Evolutionary conservation across 768 basidiomycete species (phyloP).

Genomic region (Mycena leptocephala): DNA sequence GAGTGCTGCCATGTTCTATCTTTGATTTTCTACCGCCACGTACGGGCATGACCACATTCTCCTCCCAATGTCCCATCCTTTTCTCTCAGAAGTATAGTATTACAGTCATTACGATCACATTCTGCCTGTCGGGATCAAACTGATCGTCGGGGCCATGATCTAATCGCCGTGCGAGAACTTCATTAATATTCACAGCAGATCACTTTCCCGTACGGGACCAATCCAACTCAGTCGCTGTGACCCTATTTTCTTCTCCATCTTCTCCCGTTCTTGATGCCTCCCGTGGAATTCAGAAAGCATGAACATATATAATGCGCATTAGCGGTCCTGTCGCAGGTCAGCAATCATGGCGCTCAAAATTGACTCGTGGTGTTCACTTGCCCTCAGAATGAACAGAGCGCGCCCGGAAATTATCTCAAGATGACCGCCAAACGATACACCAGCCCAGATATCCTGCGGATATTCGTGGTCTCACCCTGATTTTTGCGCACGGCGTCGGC

Average conservation of each 20-base stretch:
- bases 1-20: no score
- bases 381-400: constrained; percentile 5
- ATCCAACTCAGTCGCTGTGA: not conserved
- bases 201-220: not conserved
- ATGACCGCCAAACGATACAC: constrained; percentile 23
- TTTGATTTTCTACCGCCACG: no score
- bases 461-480: constrained; percentile 3
- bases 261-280: not conserved
- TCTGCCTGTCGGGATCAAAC: no score
- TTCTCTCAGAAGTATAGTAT: no score
- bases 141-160: no score
- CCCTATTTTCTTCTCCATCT: not conserved
- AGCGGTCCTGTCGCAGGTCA: not conserved
- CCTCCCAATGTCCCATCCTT: no score
- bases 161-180: not conserved
- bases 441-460: not conserved
- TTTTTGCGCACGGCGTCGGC: constrained; percentile 17
- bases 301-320: not conserved
- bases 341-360: constrained; percentile 5
- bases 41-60: no score
- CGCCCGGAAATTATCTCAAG: not conserved
- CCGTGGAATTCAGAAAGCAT: not conserved
- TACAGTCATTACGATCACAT: no score
- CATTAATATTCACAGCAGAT: not conserved
- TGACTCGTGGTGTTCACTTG: constrained; percentile 17